Evolutionary conservation across 2,329 filamentous ascomycete species (phyloP).

Genomic region (Cladophialophora carrionii): DNA sequence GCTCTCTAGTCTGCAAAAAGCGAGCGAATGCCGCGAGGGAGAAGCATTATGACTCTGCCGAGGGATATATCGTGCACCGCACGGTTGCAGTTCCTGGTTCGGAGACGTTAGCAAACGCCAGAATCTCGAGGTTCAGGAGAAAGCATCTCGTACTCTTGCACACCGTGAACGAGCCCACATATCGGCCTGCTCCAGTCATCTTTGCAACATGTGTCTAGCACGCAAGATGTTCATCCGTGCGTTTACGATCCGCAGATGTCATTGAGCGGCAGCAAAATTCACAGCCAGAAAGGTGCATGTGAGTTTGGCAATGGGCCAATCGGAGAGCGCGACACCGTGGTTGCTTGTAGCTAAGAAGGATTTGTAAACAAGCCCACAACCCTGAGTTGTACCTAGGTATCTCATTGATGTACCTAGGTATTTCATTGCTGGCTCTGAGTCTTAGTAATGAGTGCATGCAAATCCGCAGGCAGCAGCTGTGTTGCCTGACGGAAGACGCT

Average conservation of each 20-base stretch:
- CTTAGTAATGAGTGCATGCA: too few relatives aligned
- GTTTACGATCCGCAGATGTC: background rate
- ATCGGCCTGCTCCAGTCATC: slow-evolving; percentile 17
- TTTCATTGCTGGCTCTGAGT: too few relatives aligned
- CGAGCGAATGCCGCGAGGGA: background rate
- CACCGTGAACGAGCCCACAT: slow-evolving; percentile 20
- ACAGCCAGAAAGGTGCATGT: background rate
- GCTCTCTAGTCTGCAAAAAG: background rate
- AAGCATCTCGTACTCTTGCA: slow-evolving; percentile 9
- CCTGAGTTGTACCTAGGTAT: too few relatives aligned
- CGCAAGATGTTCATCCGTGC: background rate
- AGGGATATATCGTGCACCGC: slow-evolving; percentile 1
- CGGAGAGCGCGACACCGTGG: background rate
- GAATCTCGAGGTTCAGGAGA: background rate
- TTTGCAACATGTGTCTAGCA: slow-evolving; percentile 15
- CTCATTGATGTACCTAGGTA: too few relatives aligned
- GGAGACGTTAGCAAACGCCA: slow-evolving; percentile 9
- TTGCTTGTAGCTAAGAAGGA: too few relatives aligned
- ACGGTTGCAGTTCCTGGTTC: slow-evolving; percentile 12
- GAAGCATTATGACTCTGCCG: background rate
- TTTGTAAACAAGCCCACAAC: too few relatives aligned
- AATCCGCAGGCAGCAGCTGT: too few relatives aligned
- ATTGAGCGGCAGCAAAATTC: background rate
- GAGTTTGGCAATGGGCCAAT: background rate
- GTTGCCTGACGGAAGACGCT: too few relatives aligned